Evolutionary conservation across 768 basidiomycete genomes (phyloP), one percentile per base, ranked within the genome.

Genomic region (Lentinula boryana): DNA sequence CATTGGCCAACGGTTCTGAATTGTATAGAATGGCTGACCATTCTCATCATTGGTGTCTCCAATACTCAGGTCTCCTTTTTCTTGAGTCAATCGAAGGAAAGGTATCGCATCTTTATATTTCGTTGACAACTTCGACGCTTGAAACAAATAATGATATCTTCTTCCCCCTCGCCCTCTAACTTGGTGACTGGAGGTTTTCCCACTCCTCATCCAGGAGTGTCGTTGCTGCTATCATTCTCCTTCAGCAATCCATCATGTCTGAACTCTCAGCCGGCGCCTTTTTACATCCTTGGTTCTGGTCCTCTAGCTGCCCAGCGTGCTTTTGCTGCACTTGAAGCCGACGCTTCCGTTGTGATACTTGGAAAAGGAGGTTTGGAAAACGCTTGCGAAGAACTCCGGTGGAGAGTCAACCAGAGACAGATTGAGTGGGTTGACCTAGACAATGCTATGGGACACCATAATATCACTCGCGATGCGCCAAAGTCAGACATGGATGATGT

Each of bases 251-350:
- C 53, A 12, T 38, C 48, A 23, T 13, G 9, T 23, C 48, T 12
- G n/a, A 21, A 56, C 54, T 31, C 54, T 23, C 38, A 55, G 9
- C n/a, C 36, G 15, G 10, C 46, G 43, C 55, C 32, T 31, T 79
- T 85, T 36, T 75, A 98, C 41, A 81, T 98, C 48, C 65, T 98
- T 44, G 95, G 96, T 2, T 82, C 87, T 1, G 84, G 86, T n/a
- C 67, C 81, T 2, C 81, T 98, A 2, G 94, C 94, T 0, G 93
- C 94, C 0, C 81, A 84, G n/a, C 84, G 96, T 51, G 87, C 90
- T 1, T 91, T 90, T 66, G 78, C 88, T 16, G 85, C 91, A 1
- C 80, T 96, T 38, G 92, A 95, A 69, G 89, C 93, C 4, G 87
- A 87, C 62, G 84, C 89, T 0, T 66, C 70, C 8, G 93, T 95